These are phyloP conservation scores for Myxozyma kluyveri DNA, from an alignment of 805 yeast genomes.

Conservation along the genomic window DNA sequence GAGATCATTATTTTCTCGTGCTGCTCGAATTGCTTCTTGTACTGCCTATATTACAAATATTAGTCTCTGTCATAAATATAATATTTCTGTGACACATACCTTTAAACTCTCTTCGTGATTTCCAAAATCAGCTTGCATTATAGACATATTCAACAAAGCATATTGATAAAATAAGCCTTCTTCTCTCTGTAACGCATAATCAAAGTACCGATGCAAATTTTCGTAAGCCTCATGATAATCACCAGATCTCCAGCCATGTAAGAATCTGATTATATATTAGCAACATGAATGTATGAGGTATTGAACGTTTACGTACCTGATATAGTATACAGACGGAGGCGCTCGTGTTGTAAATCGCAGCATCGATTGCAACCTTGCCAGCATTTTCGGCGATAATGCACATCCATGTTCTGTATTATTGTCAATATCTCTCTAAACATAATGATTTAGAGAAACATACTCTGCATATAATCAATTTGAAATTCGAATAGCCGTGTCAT, in stretches of 20 bases:
- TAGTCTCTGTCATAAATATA: neutral
- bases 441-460: neutral
- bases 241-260: conserved; percentile 45
- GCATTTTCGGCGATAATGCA: conserved; percentile 3
- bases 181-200: conserved; percentile 45
- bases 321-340: conserved; percentile 39
- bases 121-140: conserved; percentile 66
- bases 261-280: conserved; percentile 48
- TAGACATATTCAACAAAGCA: conserved; percentile 69
- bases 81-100: neutral
- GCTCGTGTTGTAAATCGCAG: conserved; percentile 51
- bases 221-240: conserved; percentile 57
- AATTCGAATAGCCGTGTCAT: conserved; percentile 20
- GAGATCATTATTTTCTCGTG: conserved; percentile 78
- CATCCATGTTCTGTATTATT: conserved; percentile 7
- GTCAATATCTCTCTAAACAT: neutral
- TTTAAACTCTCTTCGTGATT: conserved; percentile 55
- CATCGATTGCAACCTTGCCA: conserved; percentile 43
- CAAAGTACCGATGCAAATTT: conserved; percentile 61
- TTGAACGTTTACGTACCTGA: neutral
- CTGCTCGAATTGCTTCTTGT: conserved; percentile 83
- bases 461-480: conserved; percentile 26
- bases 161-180: conserved; percentile 59
- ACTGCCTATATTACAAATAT: conserved; percentile 54
- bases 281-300: neutral